Conservation (phyloP, 1,284 basidiomycete genomes). For the Schizophyllum commune region DNA sequence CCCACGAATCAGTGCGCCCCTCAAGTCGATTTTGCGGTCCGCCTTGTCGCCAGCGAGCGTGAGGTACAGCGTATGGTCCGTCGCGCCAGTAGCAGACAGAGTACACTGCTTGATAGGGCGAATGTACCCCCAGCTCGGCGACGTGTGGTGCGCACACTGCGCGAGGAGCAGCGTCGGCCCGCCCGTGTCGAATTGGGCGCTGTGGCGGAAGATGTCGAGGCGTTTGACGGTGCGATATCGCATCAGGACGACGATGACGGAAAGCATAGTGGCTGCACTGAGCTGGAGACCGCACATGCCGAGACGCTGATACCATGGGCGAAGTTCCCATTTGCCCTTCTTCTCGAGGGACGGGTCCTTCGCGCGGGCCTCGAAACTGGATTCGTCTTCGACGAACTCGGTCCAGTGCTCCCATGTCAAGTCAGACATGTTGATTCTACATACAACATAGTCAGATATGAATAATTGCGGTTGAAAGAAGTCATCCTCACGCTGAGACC, state of each 20-base stretch:
- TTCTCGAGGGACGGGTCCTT: neutral
- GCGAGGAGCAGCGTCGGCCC: neutral
- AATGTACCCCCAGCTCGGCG: neutral
- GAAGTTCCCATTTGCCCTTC: neutral
- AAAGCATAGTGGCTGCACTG: neutral
- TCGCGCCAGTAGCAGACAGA: neutral
- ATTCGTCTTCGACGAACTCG: neutral
- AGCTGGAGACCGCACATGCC: neutral
- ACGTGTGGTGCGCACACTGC: neutral
- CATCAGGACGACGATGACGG: neutral
- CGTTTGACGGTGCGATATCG: neutral
- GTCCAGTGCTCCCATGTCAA: neutral
- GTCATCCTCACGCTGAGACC: neutral
- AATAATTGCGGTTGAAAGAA: neutral
- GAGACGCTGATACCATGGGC: neutral
- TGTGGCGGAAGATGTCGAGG: neutral
- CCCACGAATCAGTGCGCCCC: neutral
- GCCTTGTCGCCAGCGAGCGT: neutral
- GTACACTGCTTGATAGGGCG: neutral
- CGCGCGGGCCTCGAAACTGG: neutral
- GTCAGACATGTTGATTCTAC: neutral
- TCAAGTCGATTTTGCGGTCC: neutral
- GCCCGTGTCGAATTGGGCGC: neutral
- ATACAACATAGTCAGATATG: neutral
- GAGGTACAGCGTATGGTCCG: neutral